phyloP scores from a whole-genome alignment of 75 land plant species.

The Pinus taeda region DNA sequence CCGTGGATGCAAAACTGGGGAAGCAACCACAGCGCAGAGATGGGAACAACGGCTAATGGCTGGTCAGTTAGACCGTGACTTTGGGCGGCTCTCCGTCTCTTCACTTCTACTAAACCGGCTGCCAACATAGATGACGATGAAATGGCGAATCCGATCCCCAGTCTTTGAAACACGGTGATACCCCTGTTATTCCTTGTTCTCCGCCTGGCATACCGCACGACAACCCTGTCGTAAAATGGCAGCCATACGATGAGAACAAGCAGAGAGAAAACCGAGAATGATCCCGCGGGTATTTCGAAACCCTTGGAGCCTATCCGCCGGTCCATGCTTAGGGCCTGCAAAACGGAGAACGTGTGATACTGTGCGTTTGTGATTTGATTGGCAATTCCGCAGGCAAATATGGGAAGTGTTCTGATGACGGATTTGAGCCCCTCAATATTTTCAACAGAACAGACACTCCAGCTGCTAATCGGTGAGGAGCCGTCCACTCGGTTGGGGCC shows the following conservation, averaged over 20 bases:
- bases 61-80: not conserved
- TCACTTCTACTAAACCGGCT: not conserved
- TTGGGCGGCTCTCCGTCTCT: not conserved
- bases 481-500: conserved; percentile 30
- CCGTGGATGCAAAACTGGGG: conserved; percentile 14
- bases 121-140: not conserved
- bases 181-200: not conserved
- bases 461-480: not conserved
- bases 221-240: conserved; percentile 16
- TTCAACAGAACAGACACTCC: conserved; percentile 30
- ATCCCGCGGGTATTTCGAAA: conserved; percentile 16
- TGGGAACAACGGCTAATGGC: conserved; percentile 6
- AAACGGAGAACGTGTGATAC: conserved; percentile 12
- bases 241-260: conserved; percentile 6
- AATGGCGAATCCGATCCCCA: conserved; percentile 2
- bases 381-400: conserved; percentile 26
- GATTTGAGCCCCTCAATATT: conserved; percentile 35
- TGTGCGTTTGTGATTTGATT: conserved; percentile 3
- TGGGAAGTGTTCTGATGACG: conserved; percentile 24
- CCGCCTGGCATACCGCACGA: conserved; percentile 6
- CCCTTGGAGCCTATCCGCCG: not conserved
- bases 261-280: conserved; percentile 11
- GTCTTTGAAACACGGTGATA: conserved; percentile 3
- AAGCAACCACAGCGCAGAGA: conserved; percentile 16
- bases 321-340: conserved; percentile 7